Evolutionary conservation across 768 basidiomycete species (phyloP).

Genomic region (Podaxis sp.): DNA sequence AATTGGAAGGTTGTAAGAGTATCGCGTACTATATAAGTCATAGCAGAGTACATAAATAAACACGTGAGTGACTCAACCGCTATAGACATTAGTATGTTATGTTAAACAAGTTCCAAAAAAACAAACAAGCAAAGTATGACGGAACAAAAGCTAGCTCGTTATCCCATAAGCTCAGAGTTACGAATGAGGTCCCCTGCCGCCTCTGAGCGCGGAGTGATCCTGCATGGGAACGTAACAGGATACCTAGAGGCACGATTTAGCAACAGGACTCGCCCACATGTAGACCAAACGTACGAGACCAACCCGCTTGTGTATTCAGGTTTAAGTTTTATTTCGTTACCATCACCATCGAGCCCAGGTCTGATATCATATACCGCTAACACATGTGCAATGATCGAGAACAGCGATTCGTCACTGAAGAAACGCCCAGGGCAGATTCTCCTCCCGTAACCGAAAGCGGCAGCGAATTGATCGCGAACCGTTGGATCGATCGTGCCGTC

Average conservation of each 20-base stretch:
- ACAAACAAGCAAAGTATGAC: not conserved
- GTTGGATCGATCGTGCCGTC: constrained; percentile 20
- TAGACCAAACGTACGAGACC: constrained; percentile 1
- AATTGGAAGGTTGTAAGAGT: no score
- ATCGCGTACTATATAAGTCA: no score
- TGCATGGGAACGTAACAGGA: not conserved
- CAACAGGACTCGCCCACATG: not conserved
- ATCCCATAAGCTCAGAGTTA: not conserved
- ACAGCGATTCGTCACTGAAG: constrained; percentile 23
- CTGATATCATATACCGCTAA: constrained; percentile 22
- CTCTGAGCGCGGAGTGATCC: not conserved
- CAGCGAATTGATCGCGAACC: constrained; percentile 11
- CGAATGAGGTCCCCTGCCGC: not conserved
- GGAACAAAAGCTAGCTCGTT: not conserved
- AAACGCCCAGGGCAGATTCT: constrained; percentile 27
- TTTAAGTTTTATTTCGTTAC: constrained; percentile 6
- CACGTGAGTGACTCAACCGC: no score
- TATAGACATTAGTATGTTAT: not conserved
- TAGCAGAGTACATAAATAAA: no score
- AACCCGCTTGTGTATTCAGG: constrained; percentile 1
- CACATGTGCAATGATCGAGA: constrained; percentile 20
- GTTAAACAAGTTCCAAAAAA: no score
- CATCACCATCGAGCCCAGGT: constrained; percentile 17
- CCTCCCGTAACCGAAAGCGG: constrained; percentile 23
- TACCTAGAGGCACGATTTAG: not conserved